Percentiles rank a stretch among this genome's conserved stretches.
phyloP scores from a whole-genome alignment of 2,329 filamentous ascomycete species.

The Colletotrichum lini region DNA sequence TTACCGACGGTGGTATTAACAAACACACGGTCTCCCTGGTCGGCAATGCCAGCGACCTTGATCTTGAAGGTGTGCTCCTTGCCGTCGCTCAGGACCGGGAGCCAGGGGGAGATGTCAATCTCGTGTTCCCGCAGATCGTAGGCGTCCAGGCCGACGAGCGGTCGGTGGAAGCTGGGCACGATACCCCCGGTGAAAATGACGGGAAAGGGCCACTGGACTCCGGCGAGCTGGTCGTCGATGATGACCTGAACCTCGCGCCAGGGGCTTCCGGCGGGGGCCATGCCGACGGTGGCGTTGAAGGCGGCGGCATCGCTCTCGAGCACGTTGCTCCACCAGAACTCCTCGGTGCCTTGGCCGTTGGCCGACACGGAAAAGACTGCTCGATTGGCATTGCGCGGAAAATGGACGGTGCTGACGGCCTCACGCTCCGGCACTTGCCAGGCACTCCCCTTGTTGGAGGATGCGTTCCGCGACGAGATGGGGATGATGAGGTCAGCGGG shows the following conservation, averaged over 20 bases:
- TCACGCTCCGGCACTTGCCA: conserved; percentile 77
- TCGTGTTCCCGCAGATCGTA: conserved; percentile 86
- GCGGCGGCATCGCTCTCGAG: conserved; percentile 71
- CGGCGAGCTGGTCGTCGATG: conserved; percentile 81
- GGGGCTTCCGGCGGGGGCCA: conserved; percentile 77
- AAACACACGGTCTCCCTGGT: conserved; percentile 62
- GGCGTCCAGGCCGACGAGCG: conserved; percentile 82
- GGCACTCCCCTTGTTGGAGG: conserved; percentile 70
- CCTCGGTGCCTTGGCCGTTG: conserved; percentile 81
- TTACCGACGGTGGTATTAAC: conserved; percentile 71
- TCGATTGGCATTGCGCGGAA: conserved; percentile 77
- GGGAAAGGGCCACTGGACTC: conserved; percentile 86
- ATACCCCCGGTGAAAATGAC: conserved; percentile 87
- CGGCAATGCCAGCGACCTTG: conserved; percentile 74
- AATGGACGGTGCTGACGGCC: conserved; percentile 69
- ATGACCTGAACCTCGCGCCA: conserved; percentile 84
- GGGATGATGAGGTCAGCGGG: conserved; percentile 78
- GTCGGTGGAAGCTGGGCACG: conserved; percentile 82
- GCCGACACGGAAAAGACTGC: conserved; percentile 84
- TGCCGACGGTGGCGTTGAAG: conserved; percentile 70
- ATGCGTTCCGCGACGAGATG: conserved; percentile 69
- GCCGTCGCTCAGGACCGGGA: conserved; percentile 78
- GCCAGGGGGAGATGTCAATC: conserved; percentile 85
- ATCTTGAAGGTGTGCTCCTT: conserved; percentile 77
- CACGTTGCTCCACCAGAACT: conserved; percentile 90